Conservation (phyloP, 768 basidiomycete genomes). For the Suillus americanus region DNA sequence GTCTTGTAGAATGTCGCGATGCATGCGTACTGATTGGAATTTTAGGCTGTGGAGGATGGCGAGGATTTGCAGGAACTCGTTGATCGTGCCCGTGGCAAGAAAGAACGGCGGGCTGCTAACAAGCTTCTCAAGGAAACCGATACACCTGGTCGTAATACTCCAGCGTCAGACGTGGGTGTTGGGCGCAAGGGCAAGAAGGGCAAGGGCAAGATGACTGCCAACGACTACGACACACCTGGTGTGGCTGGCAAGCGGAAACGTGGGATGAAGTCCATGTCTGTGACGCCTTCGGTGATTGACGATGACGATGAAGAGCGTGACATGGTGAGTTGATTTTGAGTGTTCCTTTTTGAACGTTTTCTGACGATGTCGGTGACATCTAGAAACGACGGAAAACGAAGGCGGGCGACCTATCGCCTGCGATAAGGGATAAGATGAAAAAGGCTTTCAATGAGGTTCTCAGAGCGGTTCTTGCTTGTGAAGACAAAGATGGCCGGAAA, state of each 20-base stretch:
- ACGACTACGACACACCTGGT: slow-evolving; percentile 46
- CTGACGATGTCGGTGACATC: slow-evolving; percentile 7
- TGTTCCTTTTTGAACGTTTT: not conserved
- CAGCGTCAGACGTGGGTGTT: slow-evolving; percentile 58
- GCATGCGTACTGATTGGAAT: not conserved
- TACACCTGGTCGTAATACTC: slow-evolving; percentile 62
- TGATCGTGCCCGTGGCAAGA: slow-evolving; percentile 63
- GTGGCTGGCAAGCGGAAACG: slow-evolving; percentile 73
- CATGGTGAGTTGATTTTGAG: slow-evolving; percentile 41
- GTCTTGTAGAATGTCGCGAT: slow-evolving; percentile 19
- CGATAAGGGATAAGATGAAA: slow-evolving; percentile 76
- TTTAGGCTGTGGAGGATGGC: slow-evolving; percentile 74
- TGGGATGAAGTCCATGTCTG: slow-evolving; percentile 66
- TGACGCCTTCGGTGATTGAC: slow-evolving; percentile 69
- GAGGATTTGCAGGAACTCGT: slow-evolving; percentile 76
- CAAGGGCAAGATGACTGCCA: slow-evolving; percentile 53
- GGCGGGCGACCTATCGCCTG: slow-evolving; percentile 53
- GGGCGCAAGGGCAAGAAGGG: slow-evolving; percentile 54
- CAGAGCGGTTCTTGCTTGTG: slow-evolving; percentile 69
- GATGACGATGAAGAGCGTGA: slow-evolving; percentile 83
- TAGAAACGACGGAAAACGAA: slow-evolving; percentile 89
- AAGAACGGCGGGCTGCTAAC: slow-evolving; percentile 59
- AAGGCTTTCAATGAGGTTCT: slow-evolving; percentile 77
- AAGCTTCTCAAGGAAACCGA: slow-evolving; percentile 61
- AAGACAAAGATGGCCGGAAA: slow-evolving; percentile 72